Conservation (phyloP, 192 early-diverging fungal genomes). For the Phycomyces nitens region DNA sequence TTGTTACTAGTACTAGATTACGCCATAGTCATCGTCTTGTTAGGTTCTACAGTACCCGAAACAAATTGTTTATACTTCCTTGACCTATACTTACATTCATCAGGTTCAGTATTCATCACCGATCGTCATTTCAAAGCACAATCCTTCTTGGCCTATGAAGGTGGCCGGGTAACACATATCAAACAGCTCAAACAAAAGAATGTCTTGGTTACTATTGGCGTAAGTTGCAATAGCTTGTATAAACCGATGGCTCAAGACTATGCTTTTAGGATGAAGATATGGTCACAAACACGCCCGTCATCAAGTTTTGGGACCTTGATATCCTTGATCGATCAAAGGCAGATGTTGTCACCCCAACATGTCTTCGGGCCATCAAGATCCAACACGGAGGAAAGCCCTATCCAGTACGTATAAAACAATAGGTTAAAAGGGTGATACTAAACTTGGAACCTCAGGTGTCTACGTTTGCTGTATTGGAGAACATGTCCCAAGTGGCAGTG, state of each 20-base stretch:
- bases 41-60: too few relatives aligned
- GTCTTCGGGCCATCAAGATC: slow-evolving; percentile 63
- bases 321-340: slow-evolving; percentile 37
- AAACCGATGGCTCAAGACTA: too few relatives aligned
- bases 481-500: slow-evolving; percentile 83
- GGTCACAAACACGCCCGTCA: slow-evolving; percentile 44
- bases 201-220: slow-evolving; percentile 75
- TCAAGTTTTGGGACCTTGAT: slow-evolving; percentile 84
- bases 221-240: slow-evolving; percentile 47
- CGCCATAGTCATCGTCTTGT: too few relatives aligned
- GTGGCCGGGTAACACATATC: slow-evolving; percentile 76
- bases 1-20: background rate
- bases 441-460: too few relatives aligned
- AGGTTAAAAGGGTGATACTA: too few relatives aligned
- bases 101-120: slow-evolving; percentile 62
- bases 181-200: slow-evolving; percentile 76
- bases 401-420: slow-evolving; percentile 53
- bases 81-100: slow-evolving; percentile 34
- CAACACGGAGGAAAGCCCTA: slow-evolving; percentile 61
- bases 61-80: background rate
- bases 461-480: slow-evolving; percentile 70
- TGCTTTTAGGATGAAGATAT: slow-evolving; percentile 51
- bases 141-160: slow-evolving; percentile 60
- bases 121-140: slow-evolving; percentile 60
- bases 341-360: slow-evolving; percentile 49